Evolutionary conservation across 1,139 yeast genomes (phyloP).

Genomic region (Kodamaea alishanica): DNA sequence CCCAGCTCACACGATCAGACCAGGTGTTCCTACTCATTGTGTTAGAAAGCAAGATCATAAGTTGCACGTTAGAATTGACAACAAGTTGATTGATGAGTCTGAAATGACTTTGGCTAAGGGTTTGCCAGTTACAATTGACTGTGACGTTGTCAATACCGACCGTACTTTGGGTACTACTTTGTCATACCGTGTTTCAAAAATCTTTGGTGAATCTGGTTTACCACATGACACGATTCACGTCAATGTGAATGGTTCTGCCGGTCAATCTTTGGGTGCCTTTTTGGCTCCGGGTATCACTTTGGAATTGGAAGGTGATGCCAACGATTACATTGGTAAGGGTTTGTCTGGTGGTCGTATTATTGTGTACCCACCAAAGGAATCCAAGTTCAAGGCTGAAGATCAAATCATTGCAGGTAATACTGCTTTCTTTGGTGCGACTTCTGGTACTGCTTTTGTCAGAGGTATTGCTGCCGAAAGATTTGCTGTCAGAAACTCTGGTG

Average conservation of each 20-base stretch:
- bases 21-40: constrained; percentile 95
- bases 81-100: constrained; percentile 92
- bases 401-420: constrained; percentile 97
- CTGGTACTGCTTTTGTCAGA: constrained; percentile 89
- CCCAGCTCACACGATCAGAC: constrained; percentile 94
- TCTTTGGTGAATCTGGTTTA: constrained; percentile 87
- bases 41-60: constrained; percentile 93
- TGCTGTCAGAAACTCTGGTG: constrained; percentile 98
- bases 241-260: constrained; percentile 88
- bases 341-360: constrained; percentile 91
- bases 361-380: constrained; percentile 84
- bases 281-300: constrained; percentile 94
- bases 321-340: constrained; percentile 97
- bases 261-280: constrained; percentile 98
- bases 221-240: constrained; percentile 97
- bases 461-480: constrained; percentile 99
- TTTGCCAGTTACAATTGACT: constrained; percentile 88
- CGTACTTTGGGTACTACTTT: constrained; percentile 94
- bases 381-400: constrained; percentile 89
- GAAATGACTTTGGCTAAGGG: constrained; percentile 93
- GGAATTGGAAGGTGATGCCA: constrained; percentile 95
- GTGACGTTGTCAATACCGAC: constrained; percentile 91
- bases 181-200: constrained; percentile 89
- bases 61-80: constrained; percentile 87
- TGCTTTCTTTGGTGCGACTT: constrained; percentile 95